A percentile compares a stretch with the other conserved stretches of the same genome.
These are phyloP conservation scores for Botryotinia calthae DNA, from an alignment of 2,329 filamentous ascomycete species.

Conservation along the genomic window DNA sequence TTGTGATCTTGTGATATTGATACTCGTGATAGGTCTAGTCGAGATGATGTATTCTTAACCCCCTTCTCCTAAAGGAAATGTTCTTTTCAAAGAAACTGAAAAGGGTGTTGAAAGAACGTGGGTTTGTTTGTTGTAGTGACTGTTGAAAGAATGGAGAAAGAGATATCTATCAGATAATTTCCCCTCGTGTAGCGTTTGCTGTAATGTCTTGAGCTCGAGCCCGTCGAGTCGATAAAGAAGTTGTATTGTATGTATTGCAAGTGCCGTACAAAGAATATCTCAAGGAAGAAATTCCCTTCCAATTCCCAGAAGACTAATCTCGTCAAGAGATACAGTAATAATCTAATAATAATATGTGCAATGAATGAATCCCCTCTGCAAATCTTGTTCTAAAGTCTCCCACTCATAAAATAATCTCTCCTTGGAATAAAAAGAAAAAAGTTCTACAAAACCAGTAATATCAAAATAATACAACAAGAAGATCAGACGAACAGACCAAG, in stretches of 20 bases:
- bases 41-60: background rate
- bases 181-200: background rate
- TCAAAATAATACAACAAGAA: background rate
- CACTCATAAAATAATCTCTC: background rate
- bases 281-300: background rate
- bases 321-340: background rate
- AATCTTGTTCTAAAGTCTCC: background rate
- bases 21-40: background rate
- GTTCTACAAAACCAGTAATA: background rate
- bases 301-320: background rate
- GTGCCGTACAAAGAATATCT: background rate
- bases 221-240: background rate
- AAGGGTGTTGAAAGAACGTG: background rate
- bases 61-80: background rate
- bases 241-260: background rate
- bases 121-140: background rate
- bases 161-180: background rate
- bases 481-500: conserved; percentile 3
- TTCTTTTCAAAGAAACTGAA: background rate
- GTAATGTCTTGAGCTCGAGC: background rate
- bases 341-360: background rate
- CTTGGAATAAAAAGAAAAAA: background rate
- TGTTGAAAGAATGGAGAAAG: background rate
- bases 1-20: background rate
- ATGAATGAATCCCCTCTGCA: background rate